Conservation (phyloP, 75 land plant genomes). For the Cupressus sempervirens region DNA sequence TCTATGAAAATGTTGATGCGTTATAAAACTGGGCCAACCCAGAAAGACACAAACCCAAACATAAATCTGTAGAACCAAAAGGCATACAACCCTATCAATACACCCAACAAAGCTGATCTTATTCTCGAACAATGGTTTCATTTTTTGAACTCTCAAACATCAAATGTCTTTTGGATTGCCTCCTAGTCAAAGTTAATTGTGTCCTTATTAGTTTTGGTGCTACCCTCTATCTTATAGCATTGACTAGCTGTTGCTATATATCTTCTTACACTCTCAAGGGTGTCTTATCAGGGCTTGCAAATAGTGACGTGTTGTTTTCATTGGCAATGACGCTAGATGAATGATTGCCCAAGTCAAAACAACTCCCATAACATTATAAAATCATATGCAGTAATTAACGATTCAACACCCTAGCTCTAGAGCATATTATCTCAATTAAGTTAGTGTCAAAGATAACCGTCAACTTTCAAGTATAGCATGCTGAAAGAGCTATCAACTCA, state of each 20-base stretch:
- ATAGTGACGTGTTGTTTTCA: too few species aligned
- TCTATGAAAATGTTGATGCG: too few species aligned
- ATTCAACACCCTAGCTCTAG: not conserved
- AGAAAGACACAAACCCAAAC: too few species aligned
- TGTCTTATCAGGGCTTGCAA: not conserved
- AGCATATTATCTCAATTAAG: not conserved
- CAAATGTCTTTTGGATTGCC: not conserved
- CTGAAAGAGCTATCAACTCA: not conserved
- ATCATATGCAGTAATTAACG: not conserved
- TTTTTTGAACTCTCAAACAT: not conserved
- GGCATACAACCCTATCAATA: too few species aligned
- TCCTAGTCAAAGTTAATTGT: not conserved
- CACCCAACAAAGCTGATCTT: too few species aligned
- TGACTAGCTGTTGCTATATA: not conserved
- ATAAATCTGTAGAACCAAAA: too few species aligned
- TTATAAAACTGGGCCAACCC: too few species aligned
- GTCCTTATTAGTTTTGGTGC: not conserved
- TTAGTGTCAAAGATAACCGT: not conserved
- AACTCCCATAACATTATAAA: not conserved
- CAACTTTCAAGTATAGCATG: not conserved
- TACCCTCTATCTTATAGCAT: not conserved
- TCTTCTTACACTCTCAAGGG: not conserved
- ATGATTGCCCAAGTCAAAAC: not conserved
- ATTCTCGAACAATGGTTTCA: not conserved
- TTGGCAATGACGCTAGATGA: too few species aligned